Base-by-base conservation (phyloP, 2,329 filamentous ascomycete genomes). In the Trichoderma aggressivum region DNA sequence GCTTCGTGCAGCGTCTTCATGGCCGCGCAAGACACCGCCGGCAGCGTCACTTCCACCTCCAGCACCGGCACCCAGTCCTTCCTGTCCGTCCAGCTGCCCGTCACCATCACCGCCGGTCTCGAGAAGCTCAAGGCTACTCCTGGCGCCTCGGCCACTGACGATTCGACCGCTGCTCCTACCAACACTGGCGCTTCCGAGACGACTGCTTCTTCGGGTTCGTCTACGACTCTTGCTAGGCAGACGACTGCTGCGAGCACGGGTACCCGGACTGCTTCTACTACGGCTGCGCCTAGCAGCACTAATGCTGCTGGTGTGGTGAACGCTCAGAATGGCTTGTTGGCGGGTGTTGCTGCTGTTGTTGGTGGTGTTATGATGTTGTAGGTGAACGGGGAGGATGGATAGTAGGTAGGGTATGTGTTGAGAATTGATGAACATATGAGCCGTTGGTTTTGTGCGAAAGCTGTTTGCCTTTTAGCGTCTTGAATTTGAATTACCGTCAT, bases 41-140 rank as follows among this genome's bases (percentile, higher is more conserved):
- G 39, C 28, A 24, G 16, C 16, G 26, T 43, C 21, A 24, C 21
- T 7, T 11, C 32, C 47, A 36, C 59, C 10, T 68, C 43, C 47
- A 71, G 66, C 10, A 39, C 59, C 12, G 70, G 24, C 36, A 62
- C 70, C 14, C 55, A 73, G 6, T 73, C 74, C 7, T 75, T 71
- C n/a, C 77, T 80, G 70, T n/a, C 67, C 0, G 10, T 70, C 24
- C 72, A 78, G 50, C 36, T 74, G 12, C 77, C 80, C 70, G 78
- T 83, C 24, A 81, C 80, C 39, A 73, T 84, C 66, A 82, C 82
- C 24, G 80, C 79, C 18, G 82, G 82, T 5, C 69, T 77, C 39
- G 78, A 82, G 67, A 82, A 82, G 75, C 75, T 84, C 24, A 64
- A 64, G 14, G 73, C 30, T 28, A 28, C 71, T 14, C 66, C 71